These are phyloP conservation scores for Populus hybrid DNA, from an alignment of 441 rosid genomes.

Conservation along the genomic window DNA sequence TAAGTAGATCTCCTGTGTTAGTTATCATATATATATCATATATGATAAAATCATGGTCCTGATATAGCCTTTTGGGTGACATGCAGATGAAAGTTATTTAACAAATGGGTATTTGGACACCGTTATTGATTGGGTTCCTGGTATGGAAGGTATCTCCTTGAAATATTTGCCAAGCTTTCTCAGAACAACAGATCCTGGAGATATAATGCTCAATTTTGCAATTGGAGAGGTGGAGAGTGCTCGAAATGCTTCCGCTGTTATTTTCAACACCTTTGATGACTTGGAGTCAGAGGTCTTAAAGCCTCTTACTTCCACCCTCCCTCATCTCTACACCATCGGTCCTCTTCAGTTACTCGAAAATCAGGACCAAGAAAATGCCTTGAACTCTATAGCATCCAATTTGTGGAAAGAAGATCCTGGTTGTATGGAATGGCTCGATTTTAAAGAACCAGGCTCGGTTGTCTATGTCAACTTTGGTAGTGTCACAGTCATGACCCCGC, in stretches of 20 bases:
- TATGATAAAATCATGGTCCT: background rate
- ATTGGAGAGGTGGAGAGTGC: background rate
- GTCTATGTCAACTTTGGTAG: conserved; percentile 59
- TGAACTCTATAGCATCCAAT: conserved; percentile 31
- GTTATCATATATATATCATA: too few species aligned
- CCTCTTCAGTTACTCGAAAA: conserved; percentile 32
- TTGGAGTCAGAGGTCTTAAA: conserved; percentile 13
- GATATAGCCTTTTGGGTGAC: background rate
- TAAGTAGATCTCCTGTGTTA: background rate
- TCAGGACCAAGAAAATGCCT: conserved; percentile 8
- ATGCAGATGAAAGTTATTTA: conserved; percentile 35
- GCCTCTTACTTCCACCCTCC: conserved; percentile 2
- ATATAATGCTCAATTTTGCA: conserved; percentile 24
- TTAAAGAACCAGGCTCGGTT: conserved; percentile 36
- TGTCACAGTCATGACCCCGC: conserved; percentile 38
- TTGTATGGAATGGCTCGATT: conserved; percentile 46
- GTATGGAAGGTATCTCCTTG: conserved; percentile 31
- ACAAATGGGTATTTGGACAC: conserved; percentile 42
- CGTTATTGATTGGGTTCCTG: conserved; percentile 37
- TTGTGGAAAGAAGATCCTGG: conserved; percentile 46
- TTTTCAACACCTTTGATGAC: conserved; percentile 25
- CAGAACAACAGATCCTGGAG: conserved; percentile 34
- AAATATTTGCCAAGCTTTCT: conserved; percentile 45
- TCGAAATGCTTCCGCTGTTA: conserved; percentile 15
- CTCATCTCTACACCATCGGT: conserved; percentile 37